These are phyloP conservation scores for Acanthamoeba royreba DNA, from an alignment of 208 protist genomes.

Conservation along the genomic window DNA sequence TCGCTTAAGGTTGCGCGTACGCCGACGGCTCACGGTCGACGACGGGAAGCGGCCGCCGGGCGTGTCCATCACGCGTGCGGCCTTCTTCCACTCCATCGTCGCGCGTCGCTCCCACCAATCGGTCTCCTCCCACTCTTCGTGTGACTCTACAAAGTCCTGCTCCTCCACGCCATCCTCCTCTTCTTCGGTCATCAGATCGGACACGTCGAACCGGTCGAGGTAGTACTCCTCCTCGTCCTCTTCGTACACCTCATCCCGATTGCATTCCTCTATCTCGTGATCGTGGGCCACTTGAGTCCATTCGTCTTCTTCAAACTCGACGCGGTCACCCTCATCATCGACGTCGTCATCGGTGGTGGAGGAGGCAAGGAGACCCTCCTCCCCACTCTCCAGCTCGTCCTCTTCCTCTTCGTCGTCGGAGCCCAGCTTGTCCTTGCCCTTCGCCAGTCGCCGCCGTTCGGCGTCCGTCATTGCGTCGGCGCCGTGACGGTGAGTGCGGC, in stretches of 20 bases:
- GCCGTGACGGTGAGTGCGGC: not conserved
- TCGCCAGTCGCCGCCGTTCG: not conserved
- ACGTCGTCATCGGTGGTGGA: not conserved
- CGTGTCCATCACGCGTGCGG: not conserved
- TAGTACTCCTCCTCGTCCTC: not conserved
- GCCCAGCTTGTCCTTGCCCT: conserved; percentile 37
- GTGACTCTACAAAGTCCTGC: not conserved
- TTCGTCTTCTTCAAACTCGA: not conserved
- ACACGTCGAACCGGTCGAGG: not conserved
- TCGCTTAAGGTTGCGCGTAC: not conserved
- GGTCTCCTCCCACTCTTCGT: not conserved
- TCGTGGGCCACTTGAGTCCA: not conserved
- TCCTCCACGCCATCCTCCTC: not conserved
- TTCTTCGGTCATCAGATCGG: not conserved
- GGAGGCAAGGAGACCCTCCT: not conserved
- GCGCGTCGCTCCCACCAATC: not conserved
- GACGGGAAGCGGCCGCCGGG: not conserved
- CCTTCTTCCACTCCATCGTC: not conserved
- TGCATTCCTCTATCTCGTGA: not conserved
- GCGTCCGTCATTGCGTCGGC: not conserved
- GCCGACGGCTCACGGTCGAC: not conserved
- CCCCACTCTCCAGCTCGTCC: not conserved
- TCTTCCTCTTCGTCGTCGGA: conserved; percentile 28
- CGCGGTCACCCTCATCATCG: not conserved
- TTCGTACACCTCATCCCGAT: not conserved